Percentiles rank a stretch among this genome's conserved stretches.
phyloP scores from a whole-genome alignment of 2,329 filamentous ascomycete species.

The Capronia americana region DNA sequence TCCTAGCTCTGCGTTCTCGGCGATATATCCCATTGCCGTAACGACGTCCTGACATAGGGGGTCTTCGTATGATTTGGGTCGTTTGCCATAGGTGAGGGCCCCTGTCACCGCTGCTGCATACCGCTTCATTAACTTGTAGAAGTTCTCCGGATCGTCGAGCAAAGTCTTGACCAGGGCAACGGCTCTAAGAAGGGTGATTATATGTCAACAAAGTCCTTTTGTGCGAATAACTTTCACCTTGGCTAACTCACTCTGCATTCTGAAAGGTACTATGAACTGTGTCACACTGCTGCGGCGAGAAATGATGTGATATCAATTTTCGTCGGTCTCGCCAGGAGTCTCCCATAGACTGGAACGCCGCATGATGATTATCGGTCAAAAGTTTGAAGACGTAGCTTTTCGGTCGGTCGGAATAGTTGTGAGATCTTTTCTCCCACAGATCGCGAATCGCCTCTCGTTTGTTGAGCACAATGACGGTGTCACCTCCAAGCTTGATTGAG shows the following conservation, averaged over 20 bases:
- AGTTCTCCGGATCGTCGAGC: slow-evolving; percentile 17
- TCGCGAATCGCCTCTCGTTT: slow-evolving; percentile 32
- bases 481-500: slow-evolving; percentile 50
- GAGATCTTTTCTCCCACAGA: slow-evolving; percentile 42
- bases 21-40: too few relatives aligned
- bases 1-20: slow-evolving; percentile 41
- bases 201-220: background rate
- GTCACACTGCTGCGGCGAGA: slow-evolving; percentile 54
- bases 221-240: slow-evolving; percentile 48
- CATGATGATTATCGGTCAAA: slow-evolving; percentile 54
- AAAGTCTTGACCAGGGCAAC: slow-evolving; percentile 21
- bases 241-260: slow-evolving; percentile 56
- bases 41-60: too few relatives aligned
- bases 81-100: slow-evolving; percentile 58
- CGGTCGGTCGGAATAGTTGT: slow-evolving; percentile 40
- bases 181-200: slow-evolving; percentile 1
- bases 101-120: slow-evolving; percentile 53
- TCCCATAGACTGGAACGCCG: slow-evolving; percentile 55
- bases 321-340: slow-evolving; percentile 53
- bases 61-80: slow-evolving; percentile 29
- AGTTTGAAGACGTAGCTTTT: slow-evolving; percentile 45
- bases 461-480: slow-evolving; percentile 50
- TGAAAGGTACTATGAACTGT: slow-evolving; percentile 51
- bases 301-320: slow-evolving; percentile 52
- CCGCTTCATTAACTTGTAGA: slow-evolving; percentile 18